phyloP scores from a whole-genome alignment of 345 rosid genomes.

The Rhodamnia argentea region DNA sequence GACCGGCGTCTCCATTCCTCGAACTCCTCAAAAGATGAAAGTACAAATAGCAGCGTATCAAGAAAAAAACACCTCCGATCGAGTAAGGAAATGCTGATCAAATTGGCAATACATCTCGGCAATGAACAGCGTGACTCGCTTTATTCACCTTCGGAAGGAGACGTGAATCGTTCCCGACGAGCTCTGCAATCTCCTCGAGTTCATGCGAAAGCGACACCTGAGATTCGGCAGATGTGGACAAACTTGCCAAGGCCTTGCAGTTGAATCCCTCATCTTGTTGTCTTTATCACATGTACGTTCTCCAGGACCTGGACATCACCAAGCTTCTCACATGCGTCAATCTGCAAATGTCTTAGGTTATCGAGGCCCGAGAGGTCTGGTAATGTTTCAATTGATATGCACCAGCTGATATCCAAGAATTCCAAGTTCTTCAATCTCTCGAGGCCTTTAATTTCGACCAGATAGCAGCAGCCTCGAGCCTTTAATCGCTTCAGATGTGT shows the following conservation, averaged over 20 bases:
- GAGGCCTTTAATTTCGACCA: not conserved
- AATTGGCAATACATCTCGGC: not conserved
- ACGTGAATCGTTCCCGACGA: not conserved
- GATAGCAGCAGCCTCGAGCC: fast-evolving
- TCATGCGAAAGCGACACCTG: not conserved
- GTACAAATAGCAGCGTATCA: not conserved
- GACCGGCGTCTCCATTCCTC: not conserved
- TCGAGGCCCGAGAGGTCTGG: not conserved
- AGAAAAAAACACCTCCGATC: not conserved
- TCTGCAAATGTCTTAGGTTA: not conserved
- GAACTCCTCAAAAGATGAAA: not conserved
- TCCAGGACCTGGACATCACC: not conserved
- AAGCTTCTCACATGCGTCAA: not conserved
- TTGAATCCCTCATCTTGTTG: fast-evolving
- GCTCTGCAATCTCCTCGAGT: not conserved
- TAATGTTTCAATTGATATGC: not conserved
- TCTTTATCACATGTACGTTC: not conserved
- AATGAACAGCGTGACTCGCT: not conserved
- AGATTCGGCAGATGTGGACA: not conserved
- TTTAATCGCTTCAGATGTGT: not conserved
- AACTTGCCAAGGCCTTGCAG: not conserved
- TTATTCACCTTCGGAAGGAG: not conserved
- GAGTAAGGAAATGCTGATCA: not conserved
- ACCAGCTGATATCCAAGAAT: fast-evolving
- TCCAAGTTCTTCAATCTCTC: not conserved